A percentile compares a stretch with the other conserved stretches of the same genome.
phyloP scores from a whole-genome alignment of 345 rosid species.

The Punica granatum region DNA sequence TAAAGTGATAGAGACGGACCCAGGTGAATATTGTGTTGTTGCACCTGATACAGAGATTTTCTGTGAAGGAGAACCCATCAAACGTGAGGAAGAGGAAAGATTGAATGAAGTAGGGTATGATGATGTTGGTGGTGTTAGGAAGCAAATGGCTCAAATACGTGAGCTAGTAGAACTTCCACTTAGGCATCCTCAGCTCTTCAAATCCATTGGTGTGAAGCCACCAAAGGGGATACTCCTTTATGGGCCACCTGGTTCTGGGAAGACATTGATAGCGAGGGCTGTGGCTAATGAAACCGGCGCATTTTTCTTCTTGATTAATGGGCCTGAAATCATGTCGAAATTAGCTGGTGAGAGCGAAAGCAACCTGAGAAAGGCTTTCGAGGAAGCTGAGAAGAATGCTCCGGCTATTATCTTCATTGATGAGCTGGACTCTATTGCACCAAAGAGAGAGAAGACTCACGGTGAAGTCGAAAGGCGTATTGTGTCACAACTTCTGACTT shows the following conservation, averaged over 20 bases:
- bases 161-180: constrained; percentile 88
- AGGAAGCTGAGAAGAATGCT: constrained; percentile 94
- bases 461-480: constrained; percentile 94
- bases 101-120: constrained; percentile 89
- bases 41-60: constrained; percentile 95
- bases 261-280: constrained; percentile 89
- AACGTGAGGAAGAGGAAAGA: constrained; percentile 84
- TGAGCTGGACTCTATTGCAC: constrained; percentile 94
- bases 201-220: constrained; percentile 95
- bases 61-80: constrained; percentile 95
- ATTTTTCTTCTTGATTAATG: constrained; percentile 88
- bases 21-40: constrained; percentile 81
- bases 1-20: constrained; percentile 84
- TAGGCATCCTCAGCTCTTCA: constrained; percentile 90
- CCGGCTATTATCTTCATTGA: constrained; percentile 90
- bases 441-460: too few relatives aligned
- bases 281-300: constrained; percentile 97
- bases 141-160: constrained; percentile 96
- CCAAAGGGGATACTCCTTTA: constrained; percentile 86
- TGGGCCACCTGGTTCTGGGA: too few relatives aligned
- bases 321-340: constrained; percentile 94
- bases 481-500: constrained; percentile 86
- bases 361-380: constrained; percentile 90
- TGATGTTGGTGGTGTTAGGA: constrained; percentile 96
- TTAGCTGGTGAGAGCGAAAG: constrained; percentile 98